These are phyloP conservation scores for Leersia perrieri DNA, from an alignment of 176 grass and related monocot species.

Conservation along the genomic window DNA sequence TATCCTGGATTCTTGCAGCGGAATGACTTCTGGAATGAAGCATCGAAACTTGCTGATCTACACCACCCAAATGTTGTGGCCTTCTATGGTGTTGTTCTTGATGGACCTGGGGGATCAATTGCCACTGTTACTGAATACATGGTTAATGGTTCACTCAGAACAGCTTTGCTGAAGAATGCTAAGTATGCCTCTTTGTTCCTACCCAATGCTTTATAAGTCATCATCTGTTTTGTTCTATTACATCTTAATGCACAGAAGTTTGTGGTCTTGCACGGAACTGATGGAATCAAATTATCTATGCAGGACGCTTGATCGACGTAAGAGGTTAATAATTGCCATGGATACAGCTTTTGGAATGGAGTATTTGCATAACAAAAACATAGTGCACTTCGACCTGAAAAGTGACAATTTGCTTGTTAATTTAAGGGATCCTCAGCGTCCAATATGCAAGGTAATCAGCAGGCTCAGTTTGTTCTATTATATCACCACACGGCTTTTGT, in stretches of 20 bases:
- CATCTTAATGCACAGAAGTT: slow-evolving; percentile 1
- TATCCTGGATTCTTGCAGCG: slow-evolving; percentile 47
- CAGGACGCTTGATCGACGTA: slow-evolving; percentile 76
- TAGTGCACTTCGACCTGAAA: slow-evolving; percentile 97
- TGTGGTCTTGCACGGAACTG: not conserved
- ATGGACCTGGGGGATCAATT: slow-evolving; percentile 86
- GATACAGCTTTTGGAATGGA: slow-evolving; percentile 99
- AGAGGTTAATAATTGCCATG: slow-evolving; percentile 90
- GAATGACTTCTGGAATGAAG: slow-evolving; percentile 97
- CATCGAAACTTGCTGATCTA: slow-evolving; percentile 81
- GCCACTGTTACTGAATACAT: slow-evolving; percentile 97
- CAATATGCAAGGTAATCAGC: slow-evolving; percentile 93
- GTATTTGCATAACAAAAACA: slow-evolving; percentile 96
- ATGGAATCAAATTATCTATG: slow-evolving; percentile 12
- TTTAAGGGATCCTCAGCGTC: slow-evolving; percentile 90
- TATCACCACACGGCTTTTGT: slow-evolving; percentile 1
- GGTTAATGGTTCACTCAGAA: slow-evolving; percentile 97
- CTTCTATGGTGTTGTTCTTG: slow-evolving; percentile 93
- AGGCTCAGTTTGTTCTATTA: not conserved
- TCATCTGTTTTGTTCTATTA: slow-evolving; percentile 12
- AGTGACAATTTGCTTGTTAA: slow-evolving; percentile 99
- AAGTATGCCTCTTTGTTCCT: slow-evolving; percentile 54
- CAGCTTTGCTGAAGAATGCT: slow-evolving; percentile 80
- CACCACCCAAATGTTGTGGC: slow-evolving; percentile 98
- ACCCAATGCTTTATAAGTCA: not conserved